A percentile compares a stretch with the other conserved stretches of the same genome.
Conservation (phyloP, 1,284 basidiomycete species). For the Meira miltonrushii region DNA sequence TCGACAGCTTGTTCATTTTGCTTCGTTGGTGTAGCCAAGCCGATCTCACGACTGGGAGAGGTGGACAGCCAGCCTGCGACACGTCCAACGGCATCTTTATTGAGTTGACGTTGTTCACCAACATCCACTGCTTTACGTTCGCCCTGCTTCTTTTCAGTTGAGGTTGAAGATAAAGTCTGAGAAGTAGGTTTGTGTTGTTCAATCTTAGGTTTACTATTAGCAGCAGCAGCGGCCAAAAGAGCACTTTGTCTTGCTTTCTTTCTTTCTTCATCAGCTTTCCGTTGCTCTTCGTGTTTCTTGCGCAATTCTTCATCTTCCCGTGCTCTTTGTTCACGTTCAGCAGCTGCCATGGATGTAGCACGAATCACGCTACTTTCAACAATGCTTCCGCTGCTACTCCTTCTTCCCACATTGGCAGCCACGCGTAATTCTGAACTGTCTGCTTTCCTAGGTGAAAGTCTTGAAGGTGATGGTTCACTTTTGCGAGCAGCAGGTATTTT, state of each 20-base stretch:
- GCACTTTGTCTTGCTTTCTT: constrained; percentile 6
- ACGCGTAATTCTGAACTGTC: not conserved
- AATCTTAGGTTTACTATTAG: not conserved
- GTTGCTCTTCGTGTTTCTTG: not conserved
- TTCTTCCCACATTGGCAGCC: constrained; percentile 3
- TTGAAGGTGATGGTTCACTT: not conserved
- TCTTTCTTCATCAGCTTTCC: constrained; percentile 7
- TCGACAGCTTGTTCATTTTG: not conserved
- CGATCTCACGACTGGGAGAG: constrained; percentile 15
- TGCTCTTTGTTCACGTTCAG: not conserved
- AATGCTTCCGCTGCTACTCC: constrained; percentile 13
- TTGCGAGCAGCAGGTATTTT: constrained; percentile 10
- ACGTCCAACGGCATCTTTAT: constrained; percentile 30
- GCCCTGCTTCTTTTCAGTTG: constrained; percentile 10
- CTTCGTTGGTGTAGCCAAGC: not conserved
- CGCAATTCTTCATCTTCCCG: constrained; percentile 6
- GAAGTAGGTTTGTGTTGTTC: not conserved
- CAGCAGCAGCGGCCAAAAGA: not conserved
- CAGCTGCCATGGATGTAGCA: constrained; percentile 10
- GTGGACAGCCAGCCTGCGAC: constrained; percentile 37
- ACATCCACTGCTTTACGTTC: constrained; percentile 18
- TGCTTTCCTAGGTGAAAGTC: no score
- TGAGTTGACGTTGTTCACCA: constrained; percentile 18
- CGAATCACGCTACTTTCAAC: constrained; percentile 7
- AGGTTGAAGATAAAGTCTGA: not conserved